These are phyloP conservation scores for Picea glauca DNA, from an alignment of 75 land plant genomes.

Conservation along the genomic window DNA sequence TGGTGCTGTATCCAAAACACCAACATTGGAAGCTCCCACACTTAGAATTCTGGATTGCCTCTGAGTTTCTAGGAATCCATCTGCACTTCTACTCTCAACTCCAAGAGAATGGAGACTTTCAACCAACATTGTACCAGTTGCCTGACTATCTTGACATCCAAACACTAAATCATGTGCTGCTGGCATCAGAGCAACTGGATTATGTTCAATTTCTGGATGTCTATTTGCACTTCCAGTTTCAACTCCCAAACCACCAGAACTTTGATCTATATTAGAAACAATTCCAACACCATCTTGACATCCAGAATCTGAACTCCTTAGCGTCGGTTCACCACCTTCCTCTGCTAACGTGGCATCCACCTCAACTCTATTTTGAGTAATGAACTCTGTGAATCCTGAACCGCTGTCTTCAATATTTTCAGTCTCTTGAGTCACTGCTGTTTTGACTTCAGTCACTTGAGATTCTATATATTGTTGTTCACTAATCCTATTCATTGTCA, in stretches of 20 bases:
- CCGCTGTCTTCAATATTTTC: no score
- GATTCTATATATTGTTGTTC: no score
- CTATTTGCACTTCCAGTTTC: slow-evolving; percentile 78
- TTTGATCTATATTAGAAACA: slow-evolving; percentile 84
- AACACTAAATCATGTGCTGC: slow-evolving; percentile 26
- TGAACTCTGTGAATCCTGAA: background rate
- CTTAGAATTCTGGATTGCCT: no score
- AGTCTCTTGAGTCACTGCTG: no score
- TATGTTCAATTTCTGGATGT: no score
- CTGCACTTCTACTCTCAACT: slow-evolving; percentile 15
- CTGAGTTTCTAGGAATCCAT: background rate
- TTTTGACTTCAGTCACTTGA: no score
- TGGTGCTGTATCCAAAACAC: no score
- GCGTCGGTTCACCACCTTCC: slow-evolving; percentile 62
- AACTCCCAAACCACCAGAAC: slow-evolving; percentile 86
- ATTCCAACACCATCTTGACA: slow-evolving; percentile 92
- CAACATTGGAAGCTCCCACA: no score
- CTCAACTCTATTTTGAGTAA: slow-evolving; percentile 2
- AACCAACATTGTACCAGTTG: slow-evolving; percentile 1
- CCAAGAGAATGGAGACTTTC: slow-evolving; percentile 9
- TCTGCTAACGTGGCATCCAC: slow-evolving; percentile 19
- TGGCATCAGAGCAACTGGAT: no score
- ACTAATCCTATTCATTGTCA: background rate
- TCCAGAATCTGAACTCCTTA: slow-evolving; percentile 64
- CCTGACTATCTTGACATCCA: slow-evolving; percentile 20